Base-by-base conservation (phyloP, 108 stramenopile genomes). In the Ochromonas danica region DNA sequence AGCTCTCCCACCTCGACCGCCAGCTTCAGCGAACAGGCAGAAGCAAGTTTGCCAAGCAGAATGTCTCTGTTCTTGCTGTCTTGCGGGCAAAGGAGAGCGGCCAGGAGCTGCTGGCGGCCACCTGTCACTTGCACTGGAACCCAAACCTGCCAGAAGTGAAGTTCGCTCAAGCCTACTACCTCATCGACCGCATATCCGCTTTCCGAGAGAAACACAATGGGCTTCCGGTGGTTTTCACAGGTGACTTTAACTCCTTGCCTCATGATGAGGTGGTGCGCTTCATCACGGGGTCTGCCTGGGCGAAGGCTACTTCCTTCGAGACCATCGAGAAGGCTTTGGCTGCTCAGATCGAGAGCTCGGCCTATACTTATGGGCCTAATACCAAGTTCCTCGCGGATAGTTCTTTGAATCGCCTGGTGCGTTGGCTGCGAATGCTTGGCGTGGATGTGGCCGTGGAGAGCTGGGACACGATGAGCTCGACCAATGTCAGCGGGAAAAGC, bases 201-300 rank as follows among this genome's bases (percentile, higher is more conserved):
- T 67, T 67, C 31, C 51, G 51, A 10, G n/a, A n/a, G n/a, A n/a
- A n/a, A n/a, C n/a, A n/a, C n/a, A 51, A 51, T 22, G 22, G 22
- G 6, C 45, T 51, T 14, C 63, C 63, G 17, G 35, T 67, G 3
- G 6, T 67, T 3, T 67, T 28, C 10, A 31, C 30, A 6, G 63
- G 63, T 36, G 63, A 67, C 31, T 67, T 67, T 36, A 67, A 67
- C 31, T 67, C 63, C 3, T 36, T 67, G 3, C 63, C 63, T 6
- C 17, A 67, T 36, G 6, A 6, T 6, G 63, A 67, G 10, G 25
- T 67, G 3, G 3, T 14, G 3, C 31, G 30, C 30, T 35, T 67
- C 30, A 67, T 67, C 17, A 67, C 63, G 3, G 17, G 14, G 63
- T 33, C 17, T 28, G 14, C 31, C 17, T 67, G 3, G 63, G 10